Percentiles rank a stretch among this genome's conserved stretches.
Evolutionary conservation across 768 basidiomycete species (phyloP).

Genomic region (Ramaria sp.): DNA sequence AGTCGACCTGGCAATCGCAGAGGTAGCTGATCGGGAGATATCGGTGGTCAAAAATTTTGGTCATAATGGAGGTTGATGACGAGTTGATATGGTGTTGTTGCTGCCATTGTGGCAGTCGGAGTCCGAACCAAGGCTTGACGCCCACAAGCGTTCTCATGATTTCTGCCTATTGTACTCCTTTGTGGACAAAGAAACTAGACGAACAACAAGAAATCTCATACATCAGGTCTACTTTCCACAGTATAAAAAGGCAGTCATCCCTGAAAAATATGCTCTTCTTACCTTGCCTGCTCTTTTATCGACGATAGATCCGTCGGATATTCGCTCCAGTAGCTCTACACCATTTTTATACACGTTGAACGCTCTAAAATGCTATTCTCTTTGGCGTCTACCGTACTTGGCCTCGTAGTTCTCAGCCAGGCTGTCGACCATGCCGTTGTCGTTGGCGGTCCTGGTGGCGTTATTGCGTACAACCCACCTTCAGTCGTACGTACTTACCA

Average conservation of each 20-base stretch:
- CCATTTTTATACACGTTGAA: slow-evolving; percentile 25
- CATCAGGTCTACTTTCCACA: background rate
- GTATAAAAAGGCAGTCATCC: background rate
- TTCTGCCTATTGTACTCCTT: background rate
- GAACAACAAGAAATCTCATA: background rate
- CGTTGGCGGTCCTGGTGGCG: slow-evolving; percentile 38
- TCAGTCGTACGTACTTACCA: slow-evolving; percentile 34
- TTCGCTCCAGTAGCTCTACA: slow-evolving; percentile 5
- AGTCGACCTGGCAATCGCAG: no score
- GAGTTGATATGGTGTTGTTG: no score
- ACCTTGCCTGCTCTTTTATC: background rate
- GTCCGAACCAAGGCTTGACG: no score
- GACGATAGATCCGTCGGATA: background rate
- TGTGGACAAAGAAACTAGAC: background rate
- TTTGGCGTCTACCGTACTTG: slow-evolving; percentile 31
- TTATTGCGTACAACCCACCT: slow-evolving; percentile 34
- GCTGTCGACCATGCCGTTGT: slow-evolving; percentile 27
- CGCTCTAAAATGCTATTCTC: slow-evolving; percentile 37
- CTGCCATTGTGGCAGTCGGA: no score
- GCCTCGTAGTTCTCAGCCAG: slow-evolving; percentile 10
- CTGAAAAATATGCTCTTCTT: background rate
- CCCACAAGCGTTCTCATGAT: no score
- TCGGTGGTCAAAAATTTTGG: no score
- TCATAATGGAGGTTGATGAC: no score
- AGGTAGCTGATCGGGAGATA: no score